Base-by-base conservation (phyloP, 176 grass and related monocot species). In the Panicum miliaceum region DNA sequence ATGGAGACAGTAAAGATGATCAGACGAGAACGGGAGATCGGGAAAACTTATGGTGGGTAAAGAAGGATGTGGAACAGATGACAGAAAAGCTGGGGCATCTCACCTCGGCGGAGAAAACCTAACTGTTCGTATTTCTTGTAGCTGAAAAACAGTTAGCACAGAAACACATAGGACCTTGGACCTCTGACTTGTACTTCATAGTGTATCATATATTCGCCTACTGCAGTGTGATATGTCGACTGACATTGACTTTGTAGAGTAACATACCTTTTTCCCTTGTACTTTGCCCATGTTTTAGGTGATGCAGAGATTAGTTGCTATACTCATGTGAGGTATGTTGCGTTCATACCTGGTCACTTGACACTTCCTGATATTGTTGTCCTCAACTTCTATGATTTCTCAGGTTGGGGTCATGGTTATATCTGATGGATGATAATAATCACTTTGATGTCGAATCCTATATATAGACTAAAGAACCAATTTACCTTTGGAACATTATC, bases 61-160 rank as follows among this genome's bases (percentile, higher is more conserved):
- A 88, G 89, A 95, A 83, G 83, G 92, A 87, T 43, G 75, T 88
- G 0, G 89, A 99, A 8, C 66, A 85, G 50, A 69, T 91, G 71
- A 78, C 91, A 68, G 88, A 91, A 62, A 99, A 89, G 84, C 71
- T 86, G 67, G 91, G 83, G 43, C 86, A 91, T 88, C 90, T 94
- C 53, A 84, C 88, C 75, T 91, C 91, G 27, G 86, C 83, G 7
- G 88, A 94, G 73, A 94, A 91, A 89, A 94, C 88, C 53, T 99
- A 65, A 91, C 68, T 61, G 23, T 68, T 56, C 34, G 40, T 79
- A 68, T 73, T 72, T 84, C 57, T 87, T 80, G 57, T 87, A 87
- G 85, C 22, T 82, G 64, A 82, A 74, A 62, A 76, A 57, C 45
- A 53, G 12, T 50, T 75, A 91, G 69, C 75, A 80, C 75, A 84